Conservation (phyloP, 176 grass and related monocot genomes). For the Eleusine indica region DNA sequence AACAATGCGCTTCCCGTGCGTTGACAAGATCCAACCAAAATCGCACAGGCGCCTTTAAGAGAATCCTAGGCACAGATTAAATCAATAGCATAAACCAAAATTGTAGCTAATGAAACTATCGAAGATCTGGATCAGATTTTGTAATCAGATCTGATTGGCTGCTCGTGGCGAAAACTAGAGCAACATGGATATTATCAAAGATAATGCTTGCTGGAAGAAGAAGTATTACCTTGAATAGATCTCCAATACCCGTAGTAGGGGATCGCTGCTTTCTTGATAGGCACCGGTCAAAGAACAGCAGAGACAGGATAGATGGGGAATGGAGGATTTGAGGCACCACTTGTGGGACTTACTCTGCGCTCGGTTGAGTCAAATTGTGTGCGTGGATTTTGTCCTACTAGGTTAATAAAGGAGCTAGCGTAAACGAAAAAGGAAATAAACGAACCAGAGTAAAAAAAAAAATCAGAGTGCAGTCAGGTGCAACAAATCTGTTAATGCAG, state of each 20-base stretch:
- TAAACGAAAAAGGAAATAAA: slow-evolving; percentile 7
- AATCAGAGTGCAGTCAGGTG: slow-evolving; percentile 23
- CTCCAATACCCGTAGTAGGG: background rate
- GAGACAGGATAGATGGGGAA: background rate
- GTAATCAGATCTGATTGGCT: slow-evolving; percentile 24
- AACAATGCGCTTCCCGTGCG: slow-evolving; percentile 2
- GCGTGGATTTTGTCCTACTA: background rate
- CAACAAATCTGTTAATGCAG: slow-evolving; percentile 24
- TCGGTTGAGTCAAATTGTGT: slow-evolving; percentile 12
- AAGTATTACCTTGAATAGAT: slow-evolving; percentile 30
- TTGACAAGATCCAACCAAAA: slow-evolving; percentile 26
- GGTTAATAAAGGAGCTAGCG: background rate
- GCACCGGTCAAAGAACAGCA: background rate
- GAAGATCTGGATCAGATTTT: slow-evolving; percentile 23
- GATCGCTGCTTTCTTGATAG: slow-evolving; percentile 22
- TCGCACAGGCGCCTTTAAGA: slow-evolving; percentile 8
- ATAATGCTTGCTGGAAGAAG: slow-evolving; percentile 15
- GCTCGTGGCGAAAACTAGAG: background rate
- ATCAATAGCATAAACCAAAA: slow-evolving; percentile 24
- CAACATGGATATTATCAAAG: slow-evolving; percentile 1
- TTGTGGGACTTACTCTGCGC: slow-evolving; percentile 11
- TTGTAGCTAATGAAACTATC: slow-evolving; percentile 25
- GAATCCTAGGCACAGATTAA: slow-evolving; percentile 26
- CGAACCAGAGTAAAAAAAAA: background rate
- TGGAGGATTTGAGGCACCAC: background rate